These are phyloP conservation scores for Chondrus crispus DNA, from an alignment of 23 red algal species.

Conservation along the genomic window DNA sequence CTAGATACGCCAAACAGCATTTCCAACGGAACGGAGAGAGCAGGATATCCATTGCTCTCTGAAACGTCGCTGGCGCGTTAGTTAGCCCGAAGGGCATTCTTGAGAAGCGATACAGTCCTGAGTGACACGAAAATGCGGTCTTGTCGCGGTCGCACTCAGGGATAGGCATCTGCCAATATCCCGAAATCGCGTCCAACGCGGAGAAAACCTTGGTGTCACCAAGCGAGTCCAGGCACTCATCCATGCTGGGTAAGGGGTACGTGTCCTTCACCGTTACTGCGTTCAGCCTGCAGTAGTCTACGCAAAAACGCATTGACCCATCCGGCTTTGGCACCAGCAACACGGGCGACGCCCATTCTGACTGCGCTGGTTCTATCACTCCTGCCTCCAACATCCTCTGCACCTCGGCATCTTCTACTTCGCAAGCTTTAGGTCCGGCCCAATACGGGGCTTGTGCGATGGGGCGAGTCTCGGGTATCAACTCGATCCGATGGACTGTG, in stretches of 20 bases:
- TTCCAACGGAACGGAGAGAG: no score
- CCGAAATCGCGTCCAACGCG: conserved; percentile 2
- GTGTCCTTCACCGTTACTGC: neutral
- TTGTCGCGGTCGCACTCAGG: neutral
- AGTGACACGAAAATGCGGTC: neutral
- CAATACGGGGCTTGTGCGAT: no score
- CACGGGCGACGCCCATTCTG: neutral
- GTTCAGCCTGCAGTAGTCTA: conserved; percentile 29
- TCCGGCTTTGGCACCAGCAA: conserved; percentile 21
- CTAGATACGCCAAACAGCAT: no score
- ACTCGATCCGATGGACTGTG: no score
- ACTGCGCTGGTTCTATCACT: neutral
- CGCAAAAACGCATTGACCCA: neutral
- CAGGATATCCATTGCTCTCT: no score
- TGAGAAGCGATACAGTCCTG: conserved; percentile 16
- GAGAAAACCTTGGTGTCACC: neutral
- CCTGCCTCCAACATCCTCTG: neutral
- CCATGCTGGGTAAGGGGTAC: conserved; percentile 13
- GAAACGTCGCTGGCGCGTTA: conserved; percentile 11
- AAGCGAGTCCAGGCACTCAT: neutral
- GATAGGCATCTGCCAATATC: conserved; percentile 21
- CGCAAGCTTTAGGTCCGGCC: neutral
- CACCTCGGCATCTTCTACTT: neutral
- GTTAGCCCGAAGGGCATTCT: neutral
- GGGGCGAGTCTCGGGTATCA: no score